phyloP scores from a whole-genome alignment of 1,139 yeast species.

The Komagataea norvegica region DNA sequence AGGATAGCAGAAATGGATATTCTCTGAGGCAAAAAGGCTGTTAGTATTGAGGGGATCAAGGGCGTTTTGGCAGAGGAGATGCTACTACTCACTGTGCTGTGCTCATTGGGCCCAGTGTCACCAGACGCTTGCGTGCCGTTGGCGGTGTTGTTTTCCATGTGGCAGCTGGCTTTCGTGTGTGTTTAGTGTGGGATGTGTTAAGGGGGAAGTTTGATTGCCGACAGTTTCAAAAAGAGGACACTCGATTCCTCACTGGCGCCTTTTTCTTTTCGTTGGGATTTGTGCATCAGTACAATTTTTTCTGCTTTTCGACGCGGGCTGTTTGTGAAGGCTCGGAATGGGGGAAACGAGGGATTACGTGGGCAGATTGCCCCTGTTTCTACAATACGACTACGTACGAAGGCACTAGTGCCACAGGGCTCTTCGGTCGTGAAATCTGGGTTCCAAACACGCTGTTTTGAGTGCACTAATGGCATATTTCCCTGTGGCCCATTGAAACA shows the following conservation, averaged over 20 bases:
- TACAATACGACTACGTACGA: no score
- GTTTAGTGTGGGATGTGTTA: not conserved
- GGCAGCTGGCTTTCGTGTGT: not conserved
- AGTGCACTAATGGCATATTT: no score
- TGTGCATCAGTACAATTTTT: slow-evolving; percentile 1
- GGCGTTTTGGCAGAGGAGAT: not conserved
- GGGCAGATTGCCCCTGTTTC: no score
- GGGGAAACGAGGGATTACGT: not conserved
- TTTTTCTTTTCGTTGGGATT: slow-evolving; percentile 9
- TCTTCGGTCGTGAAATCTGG: no score
- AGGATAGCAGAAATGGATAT: slow-evolving; percentile 9
- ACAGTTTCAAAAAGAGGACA: not conserved
- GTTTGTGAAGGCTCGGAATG: no score
- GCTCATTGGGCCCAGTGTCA: not conserved
- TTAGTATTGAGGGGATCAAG: not conserved
- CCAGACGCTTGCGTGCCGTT: not conserved
- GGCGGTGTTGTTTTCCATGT: slow-evolving; percentile 1
- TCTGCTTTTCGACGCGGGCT: slow-evolving; percentile 5
- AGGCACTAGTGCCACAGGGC: no score
- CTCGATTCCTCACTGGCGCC: slow-evolving; percentile 1
- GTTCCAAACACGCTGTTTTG: no score
- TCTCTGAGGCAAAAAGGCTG: slow-evolving; percentile 1
- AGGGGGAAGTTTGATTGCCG: not conserved
- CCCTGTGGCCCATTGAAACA: not conserved
- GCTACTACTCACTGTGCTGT: slow-evolving; percentile 2